These are phyloP conservation scores for Microdochium nivale DNA, from an alignment of 2,329 filamentous ascomycete genomes.

Conservation along the genomic window DNA sequence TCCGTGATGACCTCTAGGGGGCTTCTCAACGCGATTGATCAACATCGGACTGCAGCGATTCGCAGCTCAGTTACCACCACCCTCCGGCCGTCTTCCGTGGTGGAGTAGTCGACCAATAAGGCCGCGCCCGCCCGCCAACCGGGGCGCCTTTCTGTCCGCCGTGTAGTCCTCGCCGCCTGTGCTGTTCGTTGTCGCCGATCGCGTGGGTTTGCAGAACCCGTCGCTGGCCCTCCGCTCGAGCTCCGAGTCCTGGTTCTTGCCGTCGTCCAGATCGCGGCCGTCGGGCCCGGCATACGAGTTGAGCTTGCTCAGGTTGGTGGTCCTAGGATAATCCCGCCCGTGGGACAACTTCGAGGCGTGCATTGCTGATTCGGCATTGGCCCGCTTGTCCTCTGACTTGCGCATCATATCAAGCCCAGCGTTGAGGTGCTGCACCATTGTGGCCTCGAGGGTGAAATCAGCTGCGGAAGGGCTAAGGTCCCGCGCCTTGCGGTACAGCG, in stretches of 20 bases:
- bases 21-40: not conserved
- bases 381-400: constrained; percentile 8
- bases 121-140: not conserved
- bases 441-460: constrained; percentile 34
- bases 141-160: not conserved
- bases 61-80: not conserved
- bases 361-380: not conserved
- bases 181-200: not conserved
- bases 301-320: not conserved
- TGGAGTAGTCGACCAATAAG: not conserved
- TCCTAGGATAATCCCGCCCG: not conserved
- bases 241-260: not conserved
- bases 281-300: not conserved
- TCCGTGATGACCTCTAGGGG: too few relatives aligned
- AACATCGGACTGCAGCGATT: not conserved
- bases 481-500: constrained; percentile 34
- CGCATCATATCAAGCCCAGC: constrained; percentile 36
- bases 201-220: not conserved
- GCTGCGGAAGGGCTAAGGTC: constrained; percentile 22
- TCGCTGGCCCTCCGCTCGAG: not conserved
- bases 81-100: not conserved
- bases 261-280: not conserved
- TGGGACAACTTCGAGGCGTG: not conserved
- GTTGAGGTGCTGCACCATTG: constrained; percentile 39
- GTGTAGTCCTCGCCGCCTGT: not conserved